Evolutionary conservation across 2,329 filamentous ascomycete species (phyloP).

Genomic region (Hypoxylon rubiginosum): DNA sequence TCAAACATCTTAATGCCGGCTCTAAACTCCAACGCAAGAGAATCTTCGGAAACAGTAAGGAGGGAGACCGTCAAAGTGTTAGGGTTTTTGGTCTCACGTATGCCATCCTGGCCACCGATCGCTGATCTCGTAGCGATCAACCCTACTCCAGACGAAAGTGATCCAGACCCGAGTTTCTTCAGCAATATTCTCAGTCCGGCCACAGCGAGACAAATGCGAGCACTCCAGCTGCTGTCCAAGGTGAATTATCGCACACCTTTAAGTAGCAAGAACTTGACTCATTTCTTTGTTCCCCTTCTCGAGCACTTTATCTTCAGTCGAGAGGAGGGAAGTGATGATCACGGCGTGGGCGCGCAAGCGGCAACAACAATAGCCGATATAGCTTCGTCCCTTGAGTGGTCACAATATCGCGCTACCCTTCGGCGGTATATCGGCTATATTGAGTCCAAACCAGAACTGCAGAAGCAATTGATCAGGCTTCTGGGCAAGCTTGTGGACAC

Average conservation of each 20-base stretch:
- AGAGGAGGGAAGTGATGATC: slow-evolving; percentile 79
- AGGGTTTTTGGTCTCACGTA: slow-evolving; percentile 79
- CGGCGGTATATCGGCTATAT: slow-evolving; percentile 87
- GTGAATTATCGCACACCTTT: slow-evolving; percentile 76
- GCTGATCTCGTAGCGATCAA: slow-evolving; percentile 81
- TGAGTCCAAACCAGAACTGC: slow-evolving; percentile 81
- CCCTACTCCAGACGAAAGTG: slow-evolving; percentile 72
- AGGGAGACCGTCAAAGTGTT: slow-evolving; percentile 85
- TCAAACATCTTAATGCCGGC: slow-evolving; percentile 77
- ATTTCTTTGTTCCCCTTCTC: slow-evolving; percentile 90
- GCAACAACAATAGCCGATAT: slow-evolving; percentile 83
- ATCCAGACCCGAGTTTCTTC: slow-evolving; percentile 81
- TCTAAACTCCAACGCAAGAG: slow-evolving; percentile 80
- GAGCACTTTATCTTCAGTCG: slow-evolving; percentile 95
- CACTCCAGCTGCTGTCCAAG: slow-evolving; percentile 80
- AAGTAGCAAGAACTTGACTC: slow-evolving; percentile 81
- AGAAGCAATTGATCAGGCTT: slow-evolving; percentile 88
- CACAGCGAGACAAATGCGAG: slow-evolving; percentile 85
- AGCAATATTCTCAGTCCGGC: slow-evolving; percentile 93
- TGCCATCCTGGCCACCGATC: slow-evolving; percentile 78
- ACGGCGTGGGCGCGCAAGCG: slow-evolving; percentile 88
- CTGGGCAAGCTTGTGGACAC: slow-evolving; percentile 86
- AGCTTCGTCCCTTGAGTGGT: slow-evolving; percentile 85
- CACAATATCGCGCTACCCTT: slow-evolving; percentile 87
- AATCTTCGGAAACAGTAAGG: slow-evolving; percentile 85